phyloP scores from a whole-genome alignment of 805 yeast species.

The Wickerhamiella bombiphila region DNA sequence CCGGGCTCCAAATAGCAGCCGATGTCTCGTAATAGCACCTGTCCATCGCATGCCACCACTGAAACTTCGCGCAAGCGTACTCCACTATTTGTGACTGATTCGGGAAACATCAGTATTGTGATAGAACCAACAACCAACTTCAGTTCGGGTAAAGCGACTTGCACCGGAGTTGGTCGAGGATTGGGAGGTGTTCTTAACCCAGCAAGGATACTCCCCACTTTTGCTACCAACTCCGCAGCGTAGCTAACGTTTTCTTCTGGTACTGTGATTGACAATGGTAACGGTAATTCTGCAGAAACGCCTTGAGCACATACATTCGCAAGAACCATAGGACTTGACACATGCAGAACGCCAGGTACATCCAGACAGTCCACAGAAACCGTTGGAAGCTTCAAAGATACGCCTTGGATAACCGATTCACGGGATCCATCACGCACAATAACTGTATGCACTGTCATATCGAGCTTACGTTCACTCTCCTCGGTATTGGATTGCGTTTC shows the following conservation, averaged over 20 bases:
- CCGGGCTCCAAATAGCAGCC: no score
- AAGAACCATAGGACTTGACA: conserved; percentile 8
- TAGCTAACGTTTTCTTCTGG: neutral
- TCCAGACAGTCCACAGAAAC: conserved; percentile 3
- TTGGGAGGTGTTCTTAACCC: conserved; percentile 9
- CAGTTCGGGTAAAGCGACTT: conserved; percentile 13
- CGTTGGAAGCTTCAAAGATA: neutral
- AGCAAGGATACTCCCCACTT: neutral
- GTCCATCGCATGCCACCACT: conserved; percentile 12
- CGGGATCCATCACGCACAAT: neutral
- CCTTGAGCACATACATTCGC: neutral
- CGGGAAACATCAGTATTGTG: conserved; percentile 13
- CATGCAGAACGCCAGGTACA: conserved; percentile 8
- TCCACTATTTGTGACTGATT: conserved; percentile 3
- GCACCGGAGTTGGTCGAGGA: conserved; percentile 9
- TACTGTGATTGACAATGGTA: conserved; percentile 5
- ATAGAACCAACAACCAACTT: conserved; percentile 10
- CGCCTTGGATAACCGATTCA: neutral
- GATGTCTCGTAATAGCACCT: conserved; percentile 7
- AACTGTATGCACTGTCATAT: neutral
- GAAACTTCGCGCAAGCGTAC: conserved; percentile 10
- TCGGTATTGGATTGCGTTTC: neutral
- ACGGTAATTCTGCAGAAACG: neutral
- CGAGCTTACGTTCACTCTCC: neutral
- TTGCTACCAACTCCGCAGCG: neutral